Conservation (phyloP, 345 rosid species). For the Nasturtium officinale region DNA sequence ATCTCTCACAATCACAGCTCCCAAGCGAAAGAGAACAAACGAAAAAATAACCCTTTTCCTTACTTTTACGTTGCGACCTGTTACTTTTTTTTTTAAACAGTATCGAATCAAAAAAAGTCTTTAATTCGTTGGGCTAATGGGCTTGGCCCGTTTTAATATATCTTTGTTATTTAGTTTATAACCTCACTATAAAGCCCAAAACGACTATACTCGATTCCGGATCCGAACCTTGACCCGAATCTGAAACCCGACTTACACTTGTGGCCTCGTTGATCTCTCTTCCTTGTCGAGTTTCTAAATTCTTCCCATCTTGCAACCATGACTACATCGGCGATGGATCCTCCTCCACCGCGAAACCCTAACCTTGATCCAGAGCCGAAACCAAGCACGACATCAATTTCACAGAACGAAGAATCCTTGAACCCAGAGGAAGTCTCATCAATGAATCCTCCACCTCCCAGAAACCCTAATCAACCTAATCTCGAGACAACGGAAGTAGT, state of each 20-base stretch:
- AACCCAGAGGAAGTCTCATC: constrained; percentile 18
- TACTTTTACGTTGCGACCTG: not conserved
- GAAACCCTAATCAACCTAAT: constrained; percentile 38
- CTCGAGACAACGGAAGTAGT: constrained; percentile 14
- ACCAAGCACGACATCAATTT: constrained; percentile 6
- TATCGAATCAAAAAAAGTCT: not conserved
- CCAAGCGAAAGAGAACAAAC: not conserved
- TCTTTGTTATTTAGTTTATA: not conserved
- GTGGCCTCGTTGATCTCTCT: constrained; percentile 27
- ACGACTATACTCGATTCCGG: not conserved
- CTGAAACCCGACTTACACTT: not conserved
- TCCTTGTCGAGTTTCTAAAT: constrained; percentile 19
- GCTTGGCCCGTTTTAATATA: not conserved
- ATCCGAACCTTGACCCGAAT: not conserved
- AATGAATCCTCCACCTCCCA: constrained; percentile 53
- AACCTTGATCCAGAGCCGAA: constrained; percentile 25
- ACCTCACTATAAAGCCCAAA: not conserved
- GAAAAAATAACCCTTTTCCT: constrained; percentile 17
- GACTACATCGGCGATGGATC: constrained; percentile 56
- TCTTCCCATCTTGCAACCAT: constrained; percentile 24
- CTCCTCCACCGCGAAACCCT: constrained; percentile 58
- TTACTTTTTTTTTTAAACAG: not conserved
- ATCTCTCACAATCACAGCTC: constrained; percentile 24
- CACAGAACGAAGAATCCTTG: constrained; percentile 24
- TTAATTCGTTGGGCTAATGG: not conserved